Evolutionary conservation across 208 protist genomes (phyloP).

Genomic region (Trypanosoma lewisi): DNA sequence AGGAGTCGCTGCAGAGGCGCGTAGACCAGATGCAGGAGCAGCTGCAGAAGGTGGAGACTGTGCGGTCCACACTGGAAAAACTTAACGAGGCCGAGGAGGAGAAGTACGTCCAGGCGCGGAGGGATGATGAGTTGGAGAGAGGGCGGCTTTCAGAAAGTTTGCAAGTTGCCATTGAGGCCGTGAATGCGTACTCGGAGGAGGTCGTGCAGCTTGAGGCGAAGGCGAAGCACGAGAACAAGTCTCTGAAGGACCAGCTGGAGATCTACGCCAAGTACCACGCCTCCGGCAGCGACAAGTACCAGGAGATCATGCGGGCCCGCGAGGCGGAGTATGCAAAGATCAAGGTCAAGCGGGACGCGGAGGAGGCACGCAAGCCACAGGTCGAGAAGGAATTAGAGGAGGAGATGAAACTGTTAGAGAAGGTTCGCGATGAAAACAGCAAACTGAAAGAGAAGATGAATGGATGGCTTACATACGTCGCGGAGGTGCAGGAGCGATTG

Average conservation of each 20-base stretch:
- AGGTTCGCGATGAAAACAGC: constrained; percentile 27
- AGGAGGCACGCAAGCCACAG: constrained; percentile 35
- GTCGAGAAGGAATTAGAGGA: constrained; percentile 37
- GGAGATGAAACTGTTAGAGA: constrained; percentile 30
- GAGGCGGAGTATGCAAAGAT: constrained; percentile 49
- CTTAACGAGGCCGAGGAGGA: constrained; percentile 45
- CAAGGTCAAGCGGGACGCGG: constrained; percentile 34
- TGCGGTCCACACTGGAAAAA: constrained; percentile 41
- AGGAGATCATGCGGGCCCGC: constrained; percentile 43
- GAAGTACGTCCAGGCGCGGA: constrained; percentile 38
- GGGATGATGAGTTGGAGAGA: constrained; percentile 41
- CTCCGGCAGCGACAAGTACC: constrained; percentile 46
- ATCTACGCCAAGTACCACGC: constrained; percentile 49
- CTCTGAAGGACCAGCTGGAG: constrained; percentile 56
- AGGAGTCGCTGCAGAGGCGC: constrained; percentile 31
- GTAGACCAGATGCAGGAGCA: constrained; percentile 27
- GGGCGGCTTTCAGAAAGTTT: constrained; percentile 39
- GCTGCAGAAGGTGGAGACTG: constrained; percentile 35
- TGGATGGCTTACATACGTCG: constrained; percentile 39
- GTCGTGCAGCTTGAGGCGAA: constrained; percentile 39
- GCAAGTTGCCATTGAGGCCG: constrained; percentile 39
- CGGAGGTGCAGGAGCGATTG: constrained; percentile 50
- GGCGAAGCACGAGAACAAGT: constrained; percentile 32
- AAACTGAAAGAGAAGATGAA: constrained; percentile 48
- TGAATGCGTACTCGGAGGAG: constrained; percentile 40